Evolutionary conservation across 148 eudicot genomes (phyloP).

Genomic region (Chenopodium quinoa): DNA sequence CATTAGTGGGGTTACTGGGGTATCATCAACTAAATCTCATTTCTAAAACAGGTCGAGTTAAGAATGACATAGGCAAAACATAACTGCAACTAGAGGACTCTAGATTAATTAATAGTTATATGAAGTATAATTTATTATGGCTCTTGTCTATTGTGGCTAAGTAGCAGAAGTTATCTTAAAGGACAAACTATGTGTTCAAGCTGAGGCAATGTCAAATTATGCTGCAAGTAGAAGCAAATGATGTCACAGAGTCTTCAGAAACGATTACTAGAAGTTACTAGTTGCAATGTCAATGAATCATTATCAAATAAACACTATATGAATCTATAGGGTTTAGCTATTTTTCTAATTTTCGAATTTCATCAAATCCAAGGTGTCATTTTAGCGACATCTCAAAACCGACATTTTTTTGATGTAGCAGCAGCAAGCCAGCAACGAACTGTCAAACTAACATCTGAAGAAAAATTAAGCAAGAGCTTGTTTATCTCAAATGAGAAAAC

Average conservation of each 20-base stretch:
- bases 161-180: conserved; percentile 30
- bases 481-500: neutral
- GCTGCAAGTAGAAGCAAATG: conserved; percentile 32
- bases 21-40: neutral
- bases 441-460: neutral
- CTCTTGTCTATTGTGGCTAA: conserved; percentile 17
- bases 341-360: neutral
- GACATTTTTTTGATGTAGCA: too few relatives aligned
- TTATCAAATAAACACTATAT: neutral
- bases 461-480: neutral
- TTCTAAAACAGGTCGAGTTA: neutral
- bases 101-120: neutral
- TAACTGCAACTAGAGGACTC: conserved; percentile 3
- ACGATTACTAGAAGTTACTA: conserved; percentile 20
- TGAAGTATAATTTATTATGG: neutral
- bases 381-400: neutral
- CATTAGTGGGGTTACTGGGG: neutral
- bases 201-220: conserved; percentile 12
- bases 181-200: conserved; percentile 21
- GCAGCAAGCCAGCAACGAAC: neutral
- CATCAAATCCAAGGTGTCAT: neutral
- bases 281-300: neutral
- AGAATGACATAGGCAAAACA: neutral
- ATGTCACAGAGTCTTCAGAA: conserved; percentile 25
- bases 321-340: neutral